These are phyloP conservation scores for Arthrobotrys musiformis DNA, from an alignment of 2,329 filamentous ascomycete genomes.

Conservation along the genomic window DNA sequence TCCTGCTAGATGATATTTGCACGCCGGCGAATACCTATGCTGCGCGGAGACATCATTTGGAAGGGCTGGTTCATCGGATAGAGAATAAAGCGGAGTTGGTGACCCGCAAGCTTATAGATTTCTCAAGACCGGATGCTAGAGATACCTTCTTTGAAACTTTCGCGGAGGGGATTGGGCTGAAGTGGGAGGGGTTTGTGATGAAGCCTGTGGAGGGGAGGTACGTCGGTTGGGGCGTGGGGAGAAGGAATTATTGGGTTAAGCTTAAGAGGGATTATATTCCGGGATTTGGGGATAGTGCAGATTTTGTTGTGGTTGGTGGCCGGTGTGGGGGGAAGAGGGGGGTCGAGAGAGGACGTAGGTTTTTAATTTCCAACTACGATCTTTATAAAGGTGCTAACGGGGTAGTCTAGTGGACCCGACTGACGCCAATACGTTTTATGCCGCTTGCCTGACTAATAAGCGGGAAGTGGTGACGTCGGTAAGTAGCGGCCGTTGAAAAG, in stretches of 20 bases:
- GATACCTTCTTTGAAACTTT: slow-evolving; percentile 73
- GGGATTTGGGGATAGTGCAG: slow-evolving; percentile 81
- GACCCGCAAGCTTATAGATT: slow-evolving; percentile 75
- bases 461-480: slow-evolving; percentile 64
- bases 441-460: slow-evolving; percentile 80
- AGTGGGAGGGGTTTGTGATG: slow-evolving; percentile 81
- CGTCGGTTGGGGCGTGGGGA: slow-evolving; percentile 68
- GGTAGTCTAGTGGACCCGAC: slow-evolving; percentile 74
- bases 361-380: neutral
- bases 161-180: slow-evolving; percentile 72
- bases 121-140: slow-evolving; percentile 67
- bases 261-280: slow-evolving; percentile 87
- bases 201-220: slow-evolving; percentile 82
- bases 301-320: slow-evolving; percentile 82
- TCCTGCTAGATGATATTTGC: slow-evolving; percentile 69
- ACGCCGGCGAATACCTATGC: slow-evolving; percentile 68
- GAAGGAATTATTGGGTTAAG: slow-evolving; percentile 72
- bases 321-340: slow-evolving; percentile 61
- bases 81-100: slow-evolving; percentile 75
- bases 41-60: slow-evolving; percentile 71
- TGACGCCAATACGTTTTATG: slow-evolving; percentile 68
- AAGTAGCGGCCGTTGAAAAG: neutral
- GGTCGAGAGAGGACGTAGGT: slow-evolving; percentile 45
- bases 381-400: slow-evolving; percentile 15
- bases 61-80: slow-evolving; percentile 68